Percentiles rank a stretch among this genome's conserved stretches.
phyloP scores from a whole-genome alignment of 306 rosid species.

The Malus orientalis region DNA sequence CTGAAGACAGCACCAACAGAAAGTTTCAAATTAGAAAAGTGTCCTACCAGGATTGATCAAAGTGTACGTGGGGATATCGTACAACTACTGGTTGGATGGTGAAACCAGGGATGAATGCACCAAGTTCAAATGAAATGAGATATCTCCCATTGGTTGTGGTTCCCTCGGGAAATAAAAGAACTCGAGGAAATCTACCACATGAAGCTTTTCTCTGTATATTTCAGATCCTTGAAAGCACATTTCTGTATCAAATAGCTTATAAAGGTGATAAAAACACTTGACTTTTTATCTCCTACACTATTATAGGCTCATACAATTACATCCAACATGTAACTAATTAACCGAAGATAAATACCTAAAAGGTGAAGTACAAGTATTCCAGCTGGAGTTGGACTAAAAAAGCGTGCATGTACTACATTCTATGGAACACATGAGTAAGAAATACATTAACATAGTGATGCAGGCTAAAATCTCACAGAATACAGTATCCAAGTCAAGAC shows the following conservation, averaged over 20 bases:
- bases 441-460: background rate
- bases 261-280: conserved; percentile 34
- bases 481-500: background rate
- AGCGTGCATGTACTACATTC: background rate
- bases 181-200: conserved; percentile 74
- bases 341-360: background rate
- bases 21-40: conserved; percentile 12
- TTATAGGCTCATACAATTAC: background rate
- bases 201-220: conserved; percentile 90
- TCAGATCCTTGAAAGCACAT: conserved; percentile 89
- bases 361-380: background rate
- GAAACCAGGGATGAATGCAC: conserved; percentile 83
- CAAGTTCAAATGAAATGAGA: conserved; percentile 90
- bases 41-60: conserved; percentile 93
- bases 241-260: conserved; percentile 94
- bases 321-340: background rate
- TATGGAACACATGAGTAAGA: background rate
- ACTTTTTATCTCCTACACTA: background rate
- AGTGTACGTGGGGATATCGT: conserved; percentile 95
- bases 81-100: conserved; percentile 84
- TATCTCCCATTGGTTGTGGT: conserved; percentile 88
- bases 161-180: conserved; percentile 95
- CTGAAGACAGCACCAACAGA: conserved; percentile 12
- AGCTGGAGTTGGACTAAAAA: background rate
- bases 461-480: background rate